These are phyloP conservation scores for Talaromyces atroroseus DNA, from an alignment of 2,329 filamentous ascomycete species.

Conservation along the genomic window DNA sequence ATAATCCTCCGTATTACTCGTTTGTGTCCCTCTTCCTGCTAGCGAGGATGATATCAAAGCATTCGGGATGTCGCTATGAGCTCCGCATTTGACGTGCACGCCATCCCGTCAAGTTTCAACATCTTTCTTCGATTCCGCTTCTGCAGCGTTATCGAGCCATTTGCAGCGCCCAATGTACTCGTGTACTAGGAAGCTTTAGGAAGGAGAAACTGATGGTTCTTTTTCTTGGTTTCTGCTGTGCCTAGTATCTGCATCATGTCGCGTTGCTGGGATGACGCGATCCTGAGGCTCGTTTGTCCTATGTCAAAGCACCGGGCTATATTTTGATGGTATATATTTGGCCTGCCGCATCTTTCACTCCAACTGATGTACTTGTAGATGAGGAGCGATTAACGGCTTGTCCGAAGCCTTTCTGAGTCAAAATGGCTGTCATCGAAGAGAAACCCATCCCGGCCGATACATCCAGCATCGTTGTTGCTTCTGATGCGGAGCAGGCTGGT, in stretches of 20 bases:
- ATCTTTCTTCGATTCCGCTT: background rate
- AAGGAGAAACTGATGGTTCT: background rate
- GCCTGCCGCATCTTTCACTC: background rate
- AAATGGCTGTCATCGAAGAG: background rate
- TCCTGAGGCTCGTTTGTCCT: background rate
- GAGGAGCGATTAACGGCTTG: background rate
- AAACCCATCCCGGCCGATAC: background rate
- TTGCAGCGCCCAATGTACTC: background rate
- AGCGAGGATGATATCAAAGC: background rate
- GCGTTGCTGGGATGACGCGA: background rate
- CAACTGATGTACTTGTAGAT: background rate
- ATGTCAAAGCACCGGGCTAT: background rate
- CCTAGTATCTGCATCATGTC: too few relatives aligned
- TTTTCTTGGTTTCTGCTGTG: too few relatives aligned
- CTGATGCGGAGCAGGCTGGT: background rate
- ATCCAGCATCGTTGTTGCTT: background rate
- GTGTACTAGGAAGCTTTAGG: background rate
- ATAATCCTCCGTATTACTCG: too few relatives aligned
- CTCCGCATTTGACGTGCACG: conserved; percentile 6
- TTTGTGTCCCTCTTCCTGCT: too few relatives aligned
- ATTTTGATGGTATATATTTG: background rate
- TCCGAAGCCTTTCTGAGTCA: background rate
- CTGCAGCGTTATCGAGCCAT: background rate
- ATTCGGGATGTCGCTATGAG: conserved; percentile 2
- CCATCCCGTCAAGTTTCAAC: background rate